These are phyloP conservation scores for Apocynum venetum DNA, from an alignment of 257 asterid species.

Conservation along the genomic window DNA sequence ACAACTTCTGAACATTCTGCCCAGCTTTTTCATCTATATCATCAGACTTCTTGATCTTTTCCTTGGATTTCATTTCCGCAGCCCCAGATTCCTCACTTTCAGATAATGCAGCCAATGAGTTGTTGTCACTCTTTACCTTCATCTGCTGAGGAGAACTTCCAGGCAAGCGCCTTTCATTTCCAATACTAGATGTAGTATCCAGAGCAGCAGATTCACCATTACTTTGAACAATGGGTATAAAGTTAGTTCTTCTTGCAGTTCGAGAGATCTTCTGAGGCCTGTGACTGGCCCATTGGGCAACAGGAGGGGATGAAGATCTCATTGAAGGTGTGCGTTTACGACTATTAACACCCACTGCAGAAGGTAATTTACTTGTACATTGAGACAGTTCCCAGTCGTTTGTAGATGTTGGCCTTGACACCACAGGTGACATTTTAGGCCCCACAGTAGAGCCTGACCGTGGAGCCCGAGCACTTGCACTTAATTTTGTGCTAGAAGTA, in stretches of 20 bases:
- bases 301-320: conserved; percentile 84
- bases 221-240: conserved; percentile 57
- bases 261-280: conserved; percentile 83
- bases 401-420: conserved; percentile 46
- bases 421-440: conserved; percentile 65
- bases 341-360: conserved; percentile 52
- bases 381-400: conserved; percentile 86
- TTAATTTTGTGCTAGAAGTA: conserved; percentile 73
- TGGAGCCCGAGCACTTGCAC: conserved; percentile 67
- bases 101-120: conserved; percentile 66
- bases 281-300: conserved; percentile 74
- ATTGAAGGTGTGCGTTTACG: conserved; percentile 72
- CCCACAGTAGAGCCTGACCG: conserved; percentile 65
- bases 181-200: conserved; percentile 45
- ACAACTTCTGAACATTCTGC: conserved; percentile 72
- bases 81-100: conserved; percentile 90
- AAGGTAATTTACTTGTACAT: conserved; percentile 60
- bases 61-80: conserved; percentile 60
- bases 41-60: conserved; percentile 58
- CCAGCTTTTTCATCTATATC: conserved; percentile 60
- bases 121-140: conserved; percentile 57
- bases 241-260: conserved; percentile 74
- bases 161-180: conserved; percentile 55
- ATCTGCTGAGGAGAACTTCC: conserved; percentile 67
- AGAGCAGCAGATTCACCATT: conserved; percentile 49